phyloP scores from a whole-genome alignment of 495 filamentous ascomycete genomes.

The Haplographium delicatum region DNA sequence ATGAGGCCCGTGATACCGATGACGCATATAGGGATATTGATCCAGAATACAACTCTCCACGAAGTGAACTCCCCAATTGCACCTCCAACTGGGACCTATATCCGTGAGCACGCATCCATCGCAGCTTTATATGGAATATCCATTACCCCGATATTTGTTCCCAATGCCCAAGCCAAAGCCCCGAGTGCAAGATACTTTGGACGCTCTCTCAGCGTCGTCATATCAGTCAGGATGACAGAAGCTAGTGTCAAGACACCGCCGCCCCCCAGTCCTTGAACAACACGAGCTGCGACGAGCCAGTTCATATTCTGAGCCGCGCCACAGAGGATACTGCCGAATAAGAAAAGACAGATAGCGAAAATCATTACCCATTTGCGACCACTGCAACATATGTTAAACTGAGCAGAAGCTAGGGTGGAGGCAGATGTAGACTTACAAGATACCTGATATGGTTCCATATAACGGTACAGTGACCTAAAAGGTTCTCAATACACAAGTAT shows the following conservation, averaged over 20 bases:
- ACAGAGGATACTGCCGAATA: constrained; percentile 52
- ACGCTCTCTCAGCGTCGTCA: constrained; percentile 47
- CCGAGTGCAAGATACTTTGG: constrained; percentile 31
- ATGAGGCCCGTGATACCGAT: constrained; percentile 30
- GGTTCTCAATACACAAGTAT: background rate
- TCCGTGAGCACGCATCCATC: background rate
- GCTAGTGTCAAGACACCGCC: constrained; percentile 59
- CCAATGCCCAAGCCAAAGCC: constrained; percentile 25
- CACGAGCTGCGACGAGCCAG: constrained; percentile 31
- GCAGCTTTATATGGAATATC: background rate
- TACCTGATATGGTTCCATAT: constrained; percentile 15
- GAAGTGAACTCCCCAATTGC: constrained; percentile 8
- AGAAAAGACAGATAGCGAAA: constrained; percentile 45
- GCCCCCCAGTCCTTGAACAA: constrained; percentile 56
- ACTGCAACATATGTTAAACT: constrained; percentile 42
- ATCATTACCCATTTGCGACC: constrained; percentile 41
- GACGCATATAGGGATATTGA: constrained; percentile 37
- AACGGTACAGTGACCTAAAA: constrained; percentile 5
- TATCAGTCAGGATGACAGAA: constrained; percentile 59
- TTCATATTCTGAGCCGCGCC: constrained; percentile 52
- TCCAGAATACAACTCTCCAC: constrained; percentile 31
- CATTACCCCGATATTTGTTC: constrained; percentile 57
- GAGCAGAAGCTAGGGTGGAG: constrained; percentile 39
- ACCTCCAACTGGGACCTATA: constrained; percentile 4
- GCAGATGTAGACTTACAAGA: constrained; percentile 42